A percentile compares a stretch with the other conserved stretches of the same genome.
phyloP scores from a whole-genome alignment of 2,329 filamentous ascomycete genomes.

The Botryotinia globosa region DNA sequence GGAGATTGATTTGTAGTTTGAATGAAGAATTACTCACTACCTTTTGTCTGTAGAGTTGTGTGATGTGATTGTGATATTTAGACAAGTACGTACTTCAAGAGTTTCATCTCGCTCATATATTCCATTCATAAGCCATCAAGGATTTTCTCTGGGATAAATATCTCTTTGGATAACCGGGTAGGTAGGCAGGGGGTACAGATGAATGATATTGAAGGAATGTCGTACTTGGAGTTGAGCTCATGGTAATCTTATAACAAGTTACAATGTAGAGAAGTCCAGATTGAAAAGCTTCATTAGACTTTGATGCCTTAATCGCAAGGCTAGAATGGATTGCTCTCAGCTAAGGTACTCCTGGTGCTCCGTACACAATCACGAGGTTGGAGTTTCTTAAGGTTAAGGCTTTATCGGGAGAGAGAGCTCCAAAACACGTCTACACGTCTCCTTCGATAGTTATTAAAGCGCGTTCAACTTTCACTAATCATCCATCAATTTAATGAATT shows the following conservation, averaged over 20 bases:
- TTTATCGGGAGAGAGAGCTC: too few relatives aligned
- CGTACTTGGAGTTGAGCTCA: not conserved
- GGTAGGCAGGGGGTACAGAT: too few relatives aligned
- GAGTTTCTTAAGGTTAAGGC: not conserved
- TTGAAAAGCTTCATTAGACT: not conserved
- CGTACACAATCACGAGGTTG: not conserved
- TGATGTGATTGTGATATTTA: not conserved
- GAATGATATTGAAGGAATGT: not conserved
- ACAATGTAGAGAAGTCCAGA: not conserved
- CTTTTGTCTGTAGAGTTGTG: not conserved
- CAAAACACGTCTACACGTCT: not conserved
- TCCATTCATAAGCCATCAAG: not conserved
- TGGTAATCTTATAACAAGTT: too few relatives aligned
- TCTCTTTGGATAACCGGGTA: not conserved
- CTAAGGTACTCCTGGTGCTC: too few relatives aligned
- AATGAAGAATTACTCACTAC: not conserved
- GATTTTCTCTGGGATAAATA: not conserved
- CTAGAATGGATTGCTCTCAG: not conserved
- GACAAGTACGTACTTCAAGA: not conserved
- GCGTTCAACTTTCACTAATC: not conserved
- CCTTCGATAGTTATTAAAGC: not conserved
- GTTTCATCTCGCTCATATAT: not conserved
- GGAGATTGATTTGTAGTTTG: not conserved
- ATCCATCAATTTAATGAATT: not conserved
- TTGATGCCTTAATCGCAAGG: not conserved